Base-by-base conservation (phyloP, 2,329 filamentous ascomycete genomes). In the Ophiognomonia clavigignenti-juglandacearum region DNA sequence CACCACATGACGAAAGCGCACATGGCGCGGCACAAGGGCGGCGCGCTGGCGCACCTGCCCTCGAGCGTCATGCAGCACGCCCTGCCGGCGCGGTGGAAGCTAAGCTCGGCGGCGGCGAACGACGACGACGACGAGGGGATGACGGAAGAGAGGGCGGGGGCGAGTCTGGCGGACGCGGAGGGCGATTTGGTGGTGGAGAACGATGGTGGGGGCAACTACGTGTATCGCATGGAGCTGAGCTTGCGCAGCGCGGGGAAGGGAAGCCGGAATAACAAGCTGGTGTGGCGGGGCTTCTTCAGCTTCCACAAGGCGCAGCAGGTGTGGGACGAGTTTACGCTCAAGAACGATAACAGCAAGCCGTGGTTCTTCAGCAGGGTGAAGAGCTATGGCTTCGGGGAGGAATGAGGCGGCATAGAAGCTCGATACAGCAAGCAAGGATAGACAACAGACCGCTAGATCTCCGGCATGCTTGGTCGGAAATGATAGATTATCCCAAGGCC, bases 281-380 rank as follows among this genome's bases (percentile, higher is more conserved):
- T 73, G 1, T 98, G 93, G 92, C 85, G 86, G 58, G 85, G 86
- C 1, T 96, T 91, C 62, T 95, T 88, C 80, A 92, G 85, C 68
- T 92, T 95, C 62, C 95, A 97, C 62, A 78, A 80, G 56, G 65
- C 95, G 59, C 95, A 89, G 7, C 90, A 95, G 62, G 91, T 96
- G 65, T 93, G 88, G 86, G 88, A 76, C 4, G 85, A 88, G 67
- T 97, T 97, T 65, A 64, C 67, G 13, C 64, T 82, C 32, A 77
- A 75, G 62, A 78, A 85, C 55, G 73, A 82, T 47, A 45, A 45
- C 19, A 45, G 36, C 35, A 83, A 82, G 63, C 73, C 82, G 0
- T 86, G 79, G 59, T 80, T 83, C 59, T 86, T 84, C 56, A 85
- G 82, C 58, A 70, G 82, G 11, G 82, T 86, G 4, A 77, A 71